Evolutionary conservation across 176 grass and related monocot species (phyloP), one percentile per base, ranked within the genome.

Genomic region (Oryza rufipogon): DNA sequence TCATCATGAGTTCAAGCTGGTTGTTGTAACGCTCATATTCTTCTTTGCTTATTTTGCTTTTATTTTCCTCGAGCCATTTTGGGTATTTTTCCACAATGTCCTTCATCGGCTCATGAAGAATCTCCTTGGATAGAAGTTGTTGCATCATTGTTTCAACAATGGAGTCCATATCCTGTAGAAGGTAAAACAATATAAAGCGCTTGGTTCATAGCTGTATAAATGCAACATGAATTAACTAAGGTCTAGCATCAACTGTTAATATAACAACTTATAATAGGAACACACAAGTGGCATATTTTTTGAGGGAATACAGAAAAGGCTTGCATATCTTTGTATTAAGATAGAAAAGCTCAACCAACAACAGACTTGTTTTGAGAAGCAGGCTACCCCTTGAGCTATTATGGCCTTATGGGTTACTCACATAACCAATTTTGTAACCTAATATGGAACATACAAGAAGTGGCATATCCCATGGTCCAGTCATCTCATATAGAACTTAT

Each of bases 71-170:
- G 61, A 98, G 52, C 95, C 95, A 98, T 74, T 95, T 93, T 63
- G 95, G 95, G 85, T 98, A 98, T 78, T 91, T 93, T 81, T 92
- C 87, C 32, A 90, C 95, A 74, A 98, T 98, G 81, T 98, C 95
- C 80, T 91, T 98, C 95, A 98, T 98, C 16, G 95, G 95, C 65
- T 98, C 95, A 64, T 98, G 82, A 63, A 98, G 92, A 89, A 98
- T 98, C 64, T 98, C 95, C 76, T 94, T 95, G 72, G 95, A 95
- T 28, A 98, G 71, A 87, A 98, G 95, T 68, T 98, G 95, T 48
- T 95, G 93, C 95, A 98, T 95, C 95, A 98, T 98, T 44, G 89
- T 98, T 86, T 95, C 91, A 71, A 98, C 95, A 86, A 98, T 93
- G 9, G 95, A 98, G 49, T 90, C 95, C 91, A 98, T 93, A 79